Conservation (phyloP, 2,329 filamentous ascomycete species). For the Pseudocercospora vitis region DNA sequence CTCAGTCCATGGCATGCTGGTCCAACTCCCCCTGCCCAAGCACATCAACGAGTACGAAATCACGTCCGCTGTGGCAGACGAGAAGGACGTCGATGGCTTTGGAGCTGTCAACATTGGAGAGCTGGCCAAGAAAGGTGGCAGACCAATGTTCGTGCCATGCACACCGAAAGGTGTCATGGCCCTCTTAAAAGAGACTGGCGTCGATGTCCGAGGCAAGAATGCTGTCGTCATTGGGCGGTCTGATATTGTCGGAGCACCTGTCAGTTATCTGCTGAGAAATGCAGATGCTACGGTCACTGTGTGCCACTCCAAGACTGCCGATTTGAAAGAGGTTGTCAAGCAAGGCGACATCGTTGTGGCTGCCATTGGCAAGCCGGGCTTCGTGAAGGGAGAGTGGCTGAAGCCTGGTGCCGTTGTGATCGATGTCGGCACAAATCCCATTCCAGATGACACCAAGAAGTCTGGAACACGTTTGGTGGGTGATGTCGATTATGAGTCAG, state of each 20-base stretch:
- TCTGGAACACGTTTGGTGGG: slow-evolving; percentile 89
- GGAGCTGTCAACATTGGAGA: slow-evolving; percentile 93
- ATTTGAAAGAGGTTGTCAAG: slow-evolving; percentile 73
- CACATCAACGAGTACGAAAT: slow-evolving; percentile 88
- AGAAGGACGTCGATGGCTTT: slow-evolving; percentile 98
- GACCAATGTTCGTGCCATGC: slow-evolving; percentile 87
- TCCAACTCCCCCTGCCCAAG: slow-evolving; percentile 86
- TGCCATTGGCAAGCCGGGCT: slow-evolving; percentile 82
- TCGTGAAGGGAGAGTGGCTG: slow-evolving; percentile 92
- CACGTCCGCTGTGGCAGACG: slow-evolving; percentile 84
- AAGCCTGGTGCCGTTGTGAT: slow-evolving; percentile 95
- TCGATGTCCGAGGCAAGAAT: slow-evolving; percentile 83
- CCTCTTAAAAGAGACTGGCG: slow-evolving; percentile 76
- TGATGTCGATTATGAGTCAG: slow-evolving; percentile 89
- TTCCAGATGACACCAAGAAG: slow-evolving; percentile 85
- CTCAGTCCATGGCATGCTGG: slow-evolving; percentile 83
- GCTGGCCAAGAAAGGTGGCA: slow-evolving; percentile 89
- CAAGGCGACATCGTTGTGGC: slow-evolving; percentile 86
- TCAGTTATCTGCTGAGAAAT: slow-evolving; percentile 92
- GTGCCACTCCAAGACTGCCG: slow-evolving; percentile 84
- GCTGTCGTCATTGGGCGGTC: slow-evolving; percentile 93
- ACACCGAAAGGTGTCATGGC: slow-evolving; percentile 98
- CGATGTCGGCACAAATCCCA: slow-evolving; percentile 96
- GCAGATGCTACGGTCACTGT: slow-evolving; percentile 95
- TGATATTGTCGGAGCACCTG: slow-evolving; percentile 95